phyloP scores from a whole-genome alignment of 2,329 filamentous ascomycete species.

The Trichoderma asperellum region DNA sequence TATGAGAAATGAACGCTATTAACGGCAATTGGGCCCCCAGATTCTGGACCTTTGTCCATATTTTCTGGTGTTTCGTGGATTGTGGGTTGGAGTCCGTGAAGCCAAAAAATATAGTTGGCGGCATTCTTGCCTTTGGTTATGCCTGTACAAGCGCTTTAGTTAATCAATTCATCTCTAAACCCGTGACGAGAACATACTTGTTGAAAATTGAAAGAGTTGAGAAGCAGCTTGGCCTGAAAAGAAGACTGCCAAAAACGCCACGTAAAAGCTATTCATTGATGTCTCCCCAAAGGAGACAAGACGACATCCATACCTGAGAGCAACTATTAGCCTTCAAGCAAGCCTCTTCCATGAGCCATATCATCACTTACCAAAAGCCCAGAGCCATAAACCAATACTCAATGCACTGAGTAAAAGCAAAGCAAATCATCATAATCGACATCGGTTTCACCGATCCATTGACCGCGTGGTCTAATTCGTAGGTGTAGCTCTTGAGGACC shows the following conservation, averaged over 20 bases:
- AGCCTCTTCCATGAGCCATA: neutral
- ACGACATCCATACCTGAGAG: constrained; percentile 42
- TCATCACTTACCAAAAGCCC: constrained; percentile 43
- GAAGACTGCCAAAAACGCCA: constrained; percentile 57
- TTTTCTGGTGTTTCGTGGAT: constrained; percentile 50
- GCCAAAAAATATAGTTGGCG: constrained; percentile 57
- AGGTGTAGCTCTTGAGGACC: constrained; percentile 39
- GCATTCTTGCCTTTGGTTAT: constrained; percentile 56
- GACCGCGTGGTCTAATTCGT: constrained; percentile 40
- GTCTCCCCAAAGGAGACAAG: constrained; percentile 49
- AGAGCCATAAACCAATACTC: constrained; percentile 47
- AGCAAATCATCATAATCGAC: constrained; percentile 43
- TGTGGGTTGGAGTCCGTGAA: constrained; percentile 47
- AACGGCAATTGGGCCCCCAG: constrained; percentile 49
- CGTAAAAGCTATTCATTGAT: constrained; percentile 56
- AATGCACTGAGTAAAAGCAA: constrained; percentile 44
- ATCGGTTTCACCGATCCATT: constrained; percentile 39
- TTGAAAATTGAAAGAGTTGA: constrained; percentile 52
- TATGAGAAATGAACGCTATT: constrained; percentile 66
- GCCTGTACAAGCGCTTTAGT: constrained; percentile 32
- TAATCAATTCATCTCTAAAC: neutral
- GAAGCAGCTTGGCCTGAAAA: constrained; percentile 49
- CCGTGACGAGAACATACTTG: constrained; percentile 38
- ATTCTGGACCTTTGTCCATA: constrained; percentile 42
- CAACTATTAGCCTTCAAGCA: constrained; percentile 1